A percentile compares a stretch with the other conserved stretches of the same genome.
These are phyloP conservation scores for Boletus sp. DNA, from an alignment of 768 basidiomycete species.

Conservation along the genomic window DNA sequence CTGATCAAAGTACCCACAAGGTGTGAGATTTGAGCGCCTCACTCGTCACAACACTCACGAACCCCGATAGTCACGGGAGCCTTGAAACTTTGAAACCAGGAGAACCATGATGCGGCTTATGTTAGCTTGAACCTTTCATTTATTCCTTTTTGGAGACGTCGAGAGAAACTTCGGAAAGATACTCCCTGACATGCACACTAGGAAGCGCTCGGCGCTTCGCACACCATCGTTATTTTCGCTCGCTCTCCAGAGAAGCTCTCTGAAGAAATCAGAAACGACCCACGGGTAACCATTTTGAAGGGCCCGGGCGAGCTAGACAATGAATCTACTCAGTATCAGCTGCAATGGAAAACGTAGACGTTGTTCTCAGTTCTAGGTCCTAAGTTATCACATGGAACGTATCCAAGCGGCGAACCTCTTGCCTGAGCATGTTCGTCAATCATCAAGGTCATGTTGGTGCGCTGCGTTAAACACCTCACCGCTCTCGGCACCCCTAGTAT, in stretches of 20 bases:
- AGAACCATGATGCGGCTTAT: neutral
- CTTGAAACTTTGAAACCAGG: neutral
- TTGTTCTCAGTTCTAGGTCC: constrained; percentile 69
- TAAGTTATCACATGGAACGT: constrained; percentile 35
- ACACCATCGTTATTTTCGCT: constrained; percentile 58
- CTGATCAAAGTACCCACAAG: neutral
- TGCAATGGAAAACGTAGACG: constrained; percentile 57
- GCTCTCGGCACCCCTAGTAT: constrained; percentile 47
- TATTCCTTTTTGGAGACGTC: neutral
- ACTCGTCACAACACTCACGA: neutral
- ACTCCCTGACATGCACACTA: constrained; percentile 36
- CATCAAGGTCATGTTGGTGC: constrained; percentile 54
- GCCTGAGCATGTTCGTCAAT: constrained; percentile 57
- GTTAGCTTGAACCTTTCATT: neutral
- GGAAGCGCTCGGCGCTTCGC: constrained; percentile 39
- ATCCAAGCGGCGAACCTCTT: constrained; percentile 53
- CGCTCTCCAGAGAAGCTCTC: constrained; percentile 66
- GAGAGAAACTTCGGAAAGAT: neutral
- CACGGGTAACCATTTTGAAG: constrained; percentile 48
- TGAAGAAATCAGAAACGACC: constrained; percentile 43
- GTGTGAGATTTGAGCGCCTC: neutral
- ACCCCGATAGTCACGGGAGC: neutral
- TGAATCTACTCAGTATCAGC: constrained; percentile 42
- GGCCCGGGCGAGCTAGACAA: constrained; percentile 63
- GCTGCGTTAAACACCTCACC: constrained; percentile 56